These are phyloP conservation scores for Lavandula angustifolia DNA, from an alignment of 257 asterid genomes.

Conservation along the genomic window DNA sequence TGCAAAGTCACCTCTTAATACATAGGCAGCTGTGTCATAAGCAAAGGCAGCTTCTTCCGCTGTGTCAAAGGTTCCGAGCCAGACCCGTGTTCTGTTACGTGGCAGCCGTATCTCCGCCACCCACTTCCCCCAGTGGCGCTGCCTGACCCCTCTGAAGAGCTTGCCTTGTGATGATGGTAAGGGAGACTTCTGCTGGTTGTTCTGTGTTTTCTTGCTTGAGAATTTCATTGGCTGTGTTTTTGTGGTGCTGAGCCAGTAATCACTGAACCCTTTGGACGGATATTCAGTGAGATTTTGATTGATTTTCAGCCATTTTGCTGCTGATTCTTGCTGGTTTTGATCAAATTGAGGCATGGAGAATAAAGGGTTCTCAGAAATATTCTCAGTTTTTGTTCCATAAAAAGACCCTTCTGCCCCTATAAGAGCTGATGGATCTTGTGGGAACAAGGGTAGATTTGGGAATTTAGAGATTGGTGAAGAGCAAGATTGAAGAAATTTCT, in stretches of 20 bases:
- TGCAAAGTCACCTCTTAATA: slow-evolving; percentile 51
- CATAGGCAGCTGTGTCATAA: slow-evolving; percentile 52
- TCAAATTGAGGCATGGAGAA: slow-evolving; percentile 44
- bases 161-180: slow-evolving; percentile 36
- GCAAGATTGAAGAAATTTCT: slow-evolving; percentile 38
- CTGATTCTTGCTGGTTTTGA: slow-evolving; percentile 20
- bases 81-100: slow-evolving; percentile 46
- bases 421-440: slow-evolving; percentile 41
- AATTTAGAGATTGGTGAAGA: slow-evolving; percentile 31
- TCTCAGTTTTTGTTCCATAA: slow-evolving; percentile 25
- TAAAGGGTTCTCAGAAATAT: slow-evolving; percentile 32
- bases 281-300: slow-evolving; percentile 29
- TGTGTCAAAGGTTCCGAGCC: slow-evolving; percentile 57
- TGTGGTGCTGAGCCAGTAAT: slow-evolving; percentile 61
- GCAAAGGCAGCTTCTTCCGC: slow-evolving; percentile 55
- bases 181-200: slow-evolving; percentile 20
- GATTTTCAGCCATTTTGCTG: slow-evolving; percentile 30
- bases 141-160: slow-evolving; percentile 64
- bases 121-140: slow-evolving; percentile 66
- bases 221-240: slow-evolving; percentile 67
- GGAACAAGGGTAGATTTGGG: slow-evolving; percentile 50
- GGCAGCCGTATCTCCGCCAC: slow-evolving; percentile 58
- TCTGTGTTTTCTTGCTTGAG: slow-evolving; percentile 22
- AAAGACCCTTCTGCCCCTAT: slow-evolving; percentile 27
- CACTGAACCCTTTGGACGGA: slow-evolving; percentile 50